Evolutionary conservation across 192 early-diverging fungal species (phyloP), one percentile per base, ranked within the genome.

Genomic region (Dimargaris cristalligena): DNA sequence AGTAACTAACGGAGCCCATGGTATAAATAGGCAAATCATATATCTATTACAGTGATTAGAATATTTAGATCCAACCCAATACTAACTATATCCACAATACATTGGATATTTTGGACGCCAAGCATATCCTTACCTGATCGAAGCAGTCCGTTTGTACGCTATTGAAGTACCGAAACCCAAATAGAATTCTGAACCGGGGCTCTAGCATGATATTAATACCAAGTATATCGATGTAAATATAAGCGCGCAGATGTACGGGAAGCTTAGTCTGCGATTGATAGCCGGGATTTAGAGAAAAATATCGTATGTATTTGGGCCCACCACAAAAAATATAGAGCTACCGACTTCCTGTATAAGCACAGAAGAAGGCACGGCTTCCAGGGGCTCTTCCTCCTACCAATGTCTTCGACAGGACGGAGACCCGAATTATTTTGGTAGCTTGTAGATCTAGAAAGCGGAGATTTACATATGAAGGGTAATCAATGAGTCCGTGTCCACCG

Each of bases 121-220:
- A 4, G 20, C 6, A n/a, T 48, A 6, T 22, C 13, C 54, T 56
- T 56, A 56, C 54, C 54, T 20, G 31, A n/a, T 56, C 29, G 6
- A 56, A 56, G 34, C 54, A 56, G 16, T 34, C 18, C 16, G 54
- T 34, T 16, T 56, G 54, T 20, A 56, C 34, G 23, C 31, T 9
- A 23, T 56, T 56, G 18, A 56, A 56, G 16, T 33, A 29, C 20
- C 23, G 29, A 34, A 33, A 56, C 16, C 23, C 2, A 23, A 52
- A 52, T 2, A 52, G 22, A 29, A 16, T 29, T 14, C n/a, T 28
- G 29, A 25, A 52, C 14, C 23, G 51, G 22, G 51, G 14, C 14
- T 28, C 51, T 52, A 29, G 51, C 29, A n/a, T n/a, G n/a, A n/a
- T n/a, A n/a, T n/a, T n/a, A n/a, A n/a, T n/a, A n/a, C n/a, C n/a